Evolutionary conservation across 176 grass and related monocot genomes (phyloP).

Genomic region (Melocanna baccifera): DNA sequence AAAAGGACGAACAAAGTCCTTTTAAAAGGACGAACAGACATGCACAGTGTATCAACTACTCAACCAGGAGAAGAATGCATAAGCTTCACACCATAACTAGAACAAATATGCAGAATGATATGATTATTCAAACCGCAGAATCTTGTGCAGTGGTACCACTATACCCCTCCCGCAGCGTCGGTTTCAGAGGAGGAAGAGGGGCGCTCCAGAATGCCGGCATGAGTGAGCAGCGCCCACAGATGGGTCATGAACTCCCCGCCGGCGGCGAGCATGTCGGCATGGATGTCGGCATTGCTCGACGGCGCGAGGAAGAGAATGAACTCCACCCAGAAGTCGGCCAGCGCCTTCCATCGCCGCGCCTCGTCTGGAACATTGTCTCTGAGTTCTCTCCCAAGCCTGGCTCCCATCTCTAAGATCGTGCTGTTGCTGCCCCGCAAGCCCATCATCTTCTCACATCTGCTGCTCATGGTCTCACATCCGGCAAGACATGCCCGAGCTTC

Average conservation of each 20-base stretch:
- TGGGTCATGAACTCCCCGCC: constrained; percentile 32
- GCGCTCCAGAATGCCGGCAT: constrained; percentile 15
- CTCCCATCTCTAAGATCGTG: not conserved
- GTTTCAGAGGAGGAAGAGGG: not conserved
- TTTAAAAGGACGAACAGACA: not conserved
- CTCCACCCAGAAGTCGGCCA: constrained; percentile 14
- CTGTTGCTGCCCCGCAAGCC: not conserved
- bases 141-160: not conserved
- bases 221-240: constrained; percentile 24
- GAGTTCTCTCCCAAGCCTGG: constrained; percentile 14
- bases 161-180: not conserved
- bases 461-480: not conserved
- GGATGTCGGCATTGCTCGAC: not conserved
- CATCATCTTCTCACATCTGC: not conserved
- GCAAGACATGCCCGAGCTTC: not conserved
- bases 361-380: not conserved
- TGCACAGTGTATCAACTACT: not conserved
- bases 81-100: not conserved
- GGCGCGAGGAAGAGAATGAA: constrained; percentile 16
- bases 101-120: not conserved
- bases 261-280: not conserved
- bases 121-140: not conserved
- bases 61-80: not conserved
- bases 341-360: constrained; percentile 6
- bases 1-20: not conserved